Evolutionary conservation across 306 rosid genomes (phyloP).

Genomic region (Adenanthera pavonina): DNA sequence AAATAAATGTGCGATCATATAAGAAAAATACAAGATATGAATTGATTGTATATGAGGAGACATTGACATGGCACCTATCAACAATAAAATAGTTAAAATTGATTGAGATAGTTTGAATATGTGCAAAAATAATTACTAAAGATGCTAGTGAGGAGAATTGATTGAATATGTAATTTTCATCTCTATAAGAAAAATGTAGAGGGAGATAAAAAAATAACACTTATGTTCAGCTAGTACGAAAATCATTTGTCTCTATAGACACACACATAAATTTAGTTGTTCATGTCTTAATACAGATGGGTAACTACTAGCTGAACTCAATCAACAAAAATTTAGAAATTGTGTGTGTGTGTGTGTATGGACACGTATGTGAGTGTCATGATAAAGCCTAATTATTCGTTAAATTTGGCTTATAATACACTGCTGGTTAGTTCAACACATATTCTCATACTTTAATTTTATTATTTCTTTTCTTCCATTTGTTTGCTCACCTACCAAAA

Average conservation of each 20-base stretch:
- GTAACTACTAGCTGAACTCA: background rate
- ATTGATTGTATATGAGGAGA: too few species aligned
- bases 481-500: conserved; percentile 56
- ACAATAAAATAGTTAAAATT: too few species aligned
- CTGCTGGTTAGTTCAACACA: background rate
- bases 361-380: background rate
- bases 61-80: too few species aligned
- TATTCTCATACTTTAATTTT: conserved; percentile 2
- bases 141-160: too few species aligned
- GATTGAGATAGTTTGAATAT: too few species aligned
- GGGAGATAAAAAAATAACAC: too few species aligned
- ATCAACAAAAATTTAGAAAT: background rate
- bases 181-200: too few species aligned
- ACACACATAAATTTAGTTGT: background rate
- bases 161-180: too few species aligned
- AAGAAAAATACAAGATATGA: too few species aligned
- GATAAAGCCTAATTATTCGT: background rate
- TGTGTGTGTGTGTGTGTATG: background rate
- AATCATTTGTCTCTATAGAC: background rate
- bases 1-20: too few species aligned
- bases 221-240: too few species aligned
- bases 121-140: too few species aligned
- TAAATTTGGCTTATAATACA: conserved; percentile 11
- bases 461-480: background rate
- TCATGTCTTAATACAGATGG: background rate